Evolutionary conservation across 2,329 filamentous ascomycete genomes (phyloP), one percentile per base, ranked within the genome.

Genomic region (Cyphellophora europaea): DNA sequence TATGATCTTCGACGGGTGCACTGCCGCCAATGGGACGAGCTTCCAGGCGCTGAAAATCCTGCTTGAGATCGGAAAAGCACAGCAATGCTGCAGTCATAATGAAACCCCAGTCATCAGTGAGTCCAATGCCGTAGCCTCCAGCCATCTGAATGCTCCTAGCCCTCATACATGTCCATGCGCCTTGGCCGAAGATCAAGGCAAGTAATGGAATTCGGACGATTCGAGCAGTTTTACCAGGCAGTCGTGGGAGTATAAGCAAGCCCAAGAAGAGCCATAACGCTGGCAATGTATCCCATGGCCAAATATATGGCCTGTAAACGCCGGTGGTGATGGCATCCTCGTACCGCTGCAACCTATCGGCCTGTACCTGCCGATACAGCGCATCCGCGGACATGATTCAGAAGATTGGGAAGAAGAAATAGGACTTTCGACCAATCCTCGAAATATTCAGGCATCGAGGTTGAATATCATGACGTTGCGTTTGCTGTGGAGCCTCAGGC

Each of bases 11-110:
- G 13, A 18, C 30, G 13, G 27, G 13, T 13, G 31, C 30, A 25
- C 21, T 27, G 2, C 19, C 6, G 50, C 49, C 11, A 42, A 32
- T n/a, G n/a, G 32, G 29, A 25, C 39, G 27, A 48, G 34, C 58
- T 49, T 77, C 71, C 25, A 79, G 68, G 21, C 75, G 63, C 47
- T 57, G 59, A 42, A 75, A 77, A 27, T 75, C 67, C 8, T 48
- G 56, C 45, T 74, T 70, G 1, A 63, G 60, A 53, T 79, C 70
- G 40, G 70, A 69, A 37, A 70, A 68, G 3, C 77, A 47, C 14
- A 78, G 55, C 27, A 78, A 56, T 0, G 66, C 59, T 1, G 58
- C 59, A 19, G 62, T 59, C 67, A 71, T 77, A 19, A 76, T 53
- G 10, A 69, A 56, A 33, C 65, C 66, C 68, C 70, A 79, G 11